phyloP scores from a whole-genome alignment of 2,329 filamentous ascomycete genomes.

The Penicillium sp. region DNA sequence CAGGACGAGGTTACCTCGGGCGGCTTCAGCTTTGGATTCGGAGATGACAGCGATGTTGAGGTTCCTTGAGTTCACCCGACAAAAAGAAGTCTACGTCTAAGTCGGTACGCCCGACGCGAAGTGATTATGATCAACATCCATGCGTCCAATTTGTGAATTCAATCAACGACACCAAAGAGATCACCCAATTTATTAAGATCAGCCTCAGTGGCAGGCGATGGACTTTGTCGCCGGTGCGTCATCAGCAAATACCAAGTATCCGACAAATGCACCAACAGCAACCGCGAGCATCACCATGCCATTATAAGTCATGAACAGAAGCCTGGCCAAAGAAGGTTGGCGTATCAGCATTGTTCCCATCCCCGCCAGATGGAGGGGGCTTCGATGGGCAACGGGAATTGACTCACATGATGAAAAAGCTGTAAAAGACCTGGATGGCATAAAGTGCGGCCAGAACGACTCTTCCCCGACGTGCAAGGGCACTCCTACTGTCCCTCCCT shows the following conservation, averaged over 20 bases:
- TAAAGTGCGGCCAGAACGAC: conserved; percentile 78
- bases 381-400: neutral
- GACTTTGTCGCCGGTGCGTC: conserved; percentile 68
- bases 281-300: conserved; percentile 95
- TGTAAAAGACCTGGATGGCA: conserved; percentile 93
- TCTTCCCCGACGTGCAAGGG: conserved; percentile 62
- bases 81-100: neutral
- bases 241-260: conserved; percentile 75
- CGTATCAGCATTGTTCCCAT: neutral
- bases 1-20: conserved; percentile 26
- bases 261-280: conserved; percentile 78
- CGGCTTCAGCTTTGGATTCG: conserved; percentile 61
- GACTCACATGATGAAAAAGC: conserved; percentile 98
- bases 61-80: conserved; percentile 33
- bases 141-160: neutral
- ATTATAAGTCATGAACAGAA: conserved; percentile 99
- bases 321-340: conserved; percentile 49
- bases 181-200: no score
- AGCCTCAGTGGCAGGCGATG: conserved; percentile 75
- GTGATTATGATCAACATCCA: conserved; percentile 1
- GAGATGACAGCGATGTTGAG: conserved; percentile 50
- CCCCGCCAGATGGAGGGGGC: neutral
- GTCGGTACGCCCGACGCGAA: neutral
- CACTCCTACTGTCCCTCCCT: conserved; percentile 62
- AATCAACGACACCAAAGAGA: neutral